Base-by-base conservation (phyloP, 78 protist genomes). In the Dictyostelium capitatum region DNA sequence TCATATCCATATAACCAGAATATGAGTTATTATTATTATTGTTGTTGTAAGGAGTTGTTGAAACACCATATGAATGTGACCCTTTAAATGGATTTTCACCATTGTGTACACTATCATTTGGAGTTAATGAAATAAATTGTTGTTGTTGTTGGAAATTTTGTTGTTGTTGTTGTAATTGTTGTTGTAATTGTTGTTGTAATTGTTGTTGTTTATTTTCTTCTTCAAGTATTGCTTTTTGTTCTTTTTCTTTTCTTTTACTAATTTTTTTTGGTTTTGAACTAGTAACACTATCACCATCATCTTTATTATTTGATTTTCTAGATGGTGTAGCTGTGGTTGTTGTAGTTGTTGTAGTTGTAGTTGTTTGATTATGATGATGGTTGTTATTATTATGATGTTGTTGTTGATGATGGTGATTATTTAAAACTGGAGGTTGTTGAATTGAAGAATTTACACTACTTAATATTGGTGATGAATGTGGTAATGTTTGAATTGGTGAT, bases 61-160 rank as follows among this genome's bases (percentile, higher is more conserved):
- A 84, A 48, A 84, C 54, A 30, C 92, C 92, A 74, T 84, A 84
- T 2, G 92, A 73, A 3, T 17, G 41, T 57, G 82, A 37, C 0
- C 92, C 92, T 30, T 74, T 84, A n/a, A 84, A 84, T 43, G 92
- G 82, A 67, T 81, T 81, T 8, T 83, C 80, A 19, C 17, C 14
- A 10, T 30, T 32, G 2, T 37, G 43, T 37, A 2, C 43, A 23
- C 37, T 11, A n/a, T 72, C 79, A 46, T 72, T 67, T 65, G 53
- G 46, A 30, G 41, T 9, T 17, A 82, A n/a, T 5, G 57, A 47
- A 11, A 62, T 51, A 46, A 64, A 74, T 30, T n/a, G 25, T 65
- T 41, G 19, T 30, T 80, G 50, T 65, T 64, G 75, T 46, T 80
- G 75, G 8, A 6, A 7, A 43, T n/a, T 59, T 6, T 65, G 74